These are phyloP conservation scores for Linnemannia elongata DNA, from an alignment of 192 early-diverging fungal genomes.

Conservation along the genomic window DNA sequence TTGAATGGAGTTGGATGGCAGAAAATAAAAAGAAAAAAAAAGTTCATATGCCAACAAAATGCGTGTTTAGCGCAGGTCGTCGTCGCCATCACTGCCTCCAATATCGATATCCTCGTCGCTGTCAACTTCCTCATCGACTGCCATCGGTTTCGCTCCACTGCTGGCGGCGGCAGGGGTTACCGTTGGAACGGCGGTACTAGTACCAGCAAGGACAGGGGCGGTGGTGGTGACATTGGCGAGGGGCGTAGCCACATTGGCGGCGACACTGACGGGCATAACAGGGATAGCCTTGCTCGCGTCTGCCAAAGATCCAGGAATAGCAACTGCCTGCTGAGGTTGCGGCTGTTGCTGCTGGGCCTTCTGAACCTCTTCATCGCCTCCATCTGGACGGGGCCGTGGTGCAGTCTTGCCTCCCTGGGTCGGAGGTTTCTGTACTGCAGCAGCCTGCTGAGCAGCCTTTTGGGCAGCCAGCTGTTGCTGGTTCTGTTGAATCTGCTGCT, in stretches of 20 bases:
- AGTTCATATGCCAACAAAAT: not conserved
- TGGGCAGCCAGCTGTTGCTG: conserved; percentile 34
- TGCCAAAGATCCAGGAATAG: not conserved
- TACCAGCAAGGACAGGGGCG: not conserved
- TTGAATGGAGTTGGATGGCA: not conserved
- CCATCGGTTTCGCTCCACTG: conserved; percentile 8
- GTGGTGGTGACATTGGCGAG: not conserved
- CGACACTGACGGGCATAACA: not conserved
- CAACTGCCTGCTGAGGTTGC: not conserved
- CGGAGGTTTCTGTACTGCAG: conserved; percentile 7
- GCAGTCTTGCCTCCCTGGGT: conserved; percentile 44
- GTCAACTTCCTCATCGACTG: conserved; percentile 54
- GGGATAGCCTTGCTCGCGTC: conserved; percentile 23
- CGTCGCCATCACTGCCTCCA: conserved; percentile 68
- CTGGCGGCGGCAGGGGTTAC: not conserved
- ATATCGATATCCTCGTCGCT: conserved; percentile 69
- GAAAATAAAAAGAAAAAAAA: conserved; percentile 1
- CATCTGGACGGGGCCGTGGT: conserved; percentile 7
- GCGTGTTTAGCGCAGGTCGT: conserved; percentile 63
- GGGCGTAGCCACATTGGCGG: not conserved
- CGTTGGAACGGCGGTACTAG: not conserved
- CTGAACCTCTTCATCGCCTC: not conserved
- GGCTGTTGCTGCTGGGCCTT: not conserved
- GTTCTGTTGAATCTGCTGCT: conserved; percentile 44
- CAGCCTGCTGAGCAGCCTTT: not conserved